These are phyloP conservation scores for Piper longum DNA, from an alignment of 164 flowering plant genomes.

Conservation along the genomic window DNA sequence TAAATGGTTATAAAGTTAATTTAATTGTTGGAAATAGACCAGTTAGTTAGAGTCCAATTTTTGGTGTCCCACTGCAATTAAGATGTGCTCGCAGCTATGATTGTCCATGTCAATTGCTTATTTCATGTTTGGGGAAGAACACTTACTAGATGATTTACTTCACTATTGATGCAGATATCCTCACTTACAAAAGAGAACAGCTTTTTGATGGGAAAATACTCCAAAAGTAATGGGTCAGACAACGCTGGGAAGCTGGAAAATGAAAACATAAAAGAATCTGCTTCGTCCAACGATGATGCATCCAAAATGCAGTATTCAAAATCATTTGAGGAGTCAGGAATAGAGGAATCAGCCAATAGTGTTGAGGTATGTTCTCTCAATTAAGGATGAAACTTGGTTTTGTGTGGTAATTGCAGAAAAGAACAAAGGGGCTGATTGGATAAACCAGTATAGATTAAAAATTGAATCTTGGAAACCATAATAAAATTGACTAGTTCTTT, in stretches of 20 bases:
- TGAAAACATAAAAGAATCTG: slow-evolving; percentile 7
- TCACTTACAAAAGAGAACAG: slow-evolving; percentile 33
- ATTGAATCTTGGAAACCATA: too few relatives aligned
- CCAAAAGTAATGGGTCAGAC: slow-evolving; percentile 8
- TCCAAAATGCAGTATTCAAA: slow-evolving; percentile 10
- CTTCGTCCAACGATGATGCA: slow-evolving; percentile 10
- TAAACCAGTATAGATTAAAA: not conserved
- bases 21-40: not conserved
- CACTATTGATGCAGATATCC: slow-evolving; percentile 35
- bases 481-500: too few relatives aligned
- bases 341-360: slow-evolving; percentile 11
- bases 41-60: not conserved
- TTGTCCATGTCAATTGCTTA: not conserved
- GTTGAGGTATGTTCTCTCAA: slow-evolving; percentile 21
- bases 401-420: not conserved
- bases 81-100: not conserved
- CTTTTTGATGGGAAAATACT: slow-evolving; percentile 18
- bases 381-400: not conserved
- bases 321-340: slow-evolving; percentile 17
- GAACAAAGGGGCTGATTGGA: not conserved
- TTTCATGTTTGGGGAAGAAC: not conserved
- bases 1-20: not conserved
- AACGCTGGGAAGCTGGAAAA: slow-evolving; percentile 4
- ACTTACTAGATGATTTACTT: not conserved
- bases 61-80: not conserved